phyloP scores from a whole-genome alignment of 306 rosid species.

The Ceratonia siliqua region DNA sequence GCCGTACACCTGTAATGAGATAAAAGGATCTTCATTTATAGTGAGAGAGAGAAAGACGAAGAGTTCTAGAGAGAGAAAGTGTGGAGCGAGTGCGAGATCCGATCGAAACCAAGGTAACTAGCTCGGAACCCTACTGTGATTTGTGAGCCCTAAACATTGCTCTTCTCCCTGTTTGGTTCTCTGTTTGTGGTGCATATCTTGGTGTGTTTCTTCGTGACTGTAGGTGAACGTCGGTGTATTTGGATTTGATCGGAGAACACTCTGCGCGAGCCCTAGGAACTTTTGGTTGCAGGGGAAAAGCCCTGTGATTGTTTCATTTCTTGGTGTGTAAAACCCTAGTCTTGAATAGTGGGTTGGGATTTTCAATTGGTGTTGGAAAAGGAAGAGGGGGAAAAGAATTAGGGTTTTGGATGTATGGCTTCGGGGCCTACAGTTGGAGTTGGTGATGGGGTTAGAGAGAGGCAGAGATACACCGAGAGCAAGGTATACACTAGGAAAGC shows the following conservation, averaged over 20 bases:
- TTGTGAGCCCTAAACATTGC: slow-evolving; percentile 31
- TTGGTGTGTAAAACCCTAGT: slow-evolving; percentile 29
- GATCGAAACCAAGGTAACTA: slow-evolving; percentile 46
- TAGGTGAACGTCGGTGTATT: slow-evolving; percentile 5
- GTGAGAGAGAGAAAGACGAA: slow-evolving; percentile 39
- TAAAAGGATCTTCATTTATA: slow-evolving; percentile 52
- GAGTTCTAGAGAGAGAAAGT: slow-evolving; percentile 71
- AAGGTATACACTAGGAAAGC: slow-evolving; percentile 79
- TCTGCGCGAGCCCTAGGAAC: slow-evolving; percentile 14
- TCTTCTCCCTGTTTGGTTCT: background rate
- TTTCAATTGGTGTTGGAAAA: slow-evolving; percentile 9
- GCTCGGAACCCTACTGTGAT: slow-evolving; percentile 43
- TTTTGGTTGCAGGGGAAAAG: background rate
- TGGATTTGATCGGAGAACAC: background rate
- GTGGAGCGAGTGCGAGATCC: slow-evolving; percentile 66
- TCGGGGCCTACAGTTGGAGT: slow-evolving; percentile 68
- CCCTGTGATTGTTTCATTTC: background rate
- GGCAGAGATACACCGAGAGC: slow-evolving; percentile 57
- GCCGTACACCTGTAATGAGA: slow-evolving; percentile 80
- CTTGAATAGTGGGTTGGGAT: slow-evolving; percentile 31
- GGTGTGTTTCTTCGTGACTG: background rate
- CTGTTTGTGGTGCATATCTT: background rate
- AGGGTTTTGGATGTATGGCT: slow-evolving; percentile 94
- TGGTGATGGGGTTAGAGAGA: slow-evolving; percentile 67
- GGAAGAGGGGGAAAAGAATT: slow-evolving; percentile 26